Percentiles rank a stretch among this genome's conserved stretches.
These are phyloP conservation scores for Oleoguttula mirabilis DNA, from an alignment of 495 filamentous ascomycete species.

Conservation along the genomic window DNA sequence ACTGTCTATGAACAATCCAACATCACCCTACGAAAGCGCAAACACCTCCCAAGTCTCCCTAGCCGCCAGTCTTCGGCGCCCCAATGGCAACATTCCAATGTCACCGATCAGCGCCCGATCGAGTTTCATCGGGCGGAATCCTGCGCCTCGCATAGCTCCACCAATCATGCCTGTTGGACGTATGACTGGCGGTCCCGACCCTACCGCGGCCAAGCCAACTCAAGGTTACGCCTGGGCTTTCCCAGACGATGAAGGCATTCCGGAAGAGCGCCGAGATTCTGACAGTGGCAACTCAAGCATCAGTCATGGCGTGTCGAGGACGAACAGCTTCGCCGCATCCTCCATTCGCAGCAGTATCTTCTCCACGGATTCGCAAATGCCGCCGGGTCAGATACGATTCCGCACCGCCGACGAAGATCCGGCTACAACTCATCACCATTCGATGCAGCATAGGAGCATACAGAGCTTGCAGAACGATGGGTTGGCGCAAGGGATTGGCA, in stretches of 20 bases:
- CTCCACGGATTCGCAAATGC: constrained; percentile 28
- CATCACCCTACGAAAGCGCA: constrained; percentile 33
- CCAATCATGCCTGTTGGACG: constrained; percentile 27
- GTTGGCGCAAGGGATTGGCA: constrained; percentile 24
- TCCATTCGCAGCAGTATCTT: constrained; percentile 33
- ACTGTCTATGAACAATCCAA: constrained; percentile 26
- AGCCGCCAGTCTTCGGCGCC: constrained; percentile 29
- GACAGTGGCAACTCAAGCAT: constrained; percentile 31
- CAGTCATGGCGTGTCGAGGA: constrained; percentile 24
- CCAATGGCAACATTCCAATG: constrained; percentile 27
- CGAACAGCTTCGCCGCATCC: constrained; percentile 28
- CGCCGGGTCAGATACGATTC: constrained; percentile 29
- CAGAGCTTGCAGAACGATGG: constrained; percentile 27
- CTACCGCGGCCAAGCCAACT: constrained; percentile 31
- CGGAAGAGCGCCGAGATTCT: constrained; percentile 25
- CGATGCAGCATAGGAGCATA: constrained; percentile 31
- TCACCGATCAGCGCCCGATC: constrained; percentile 25
- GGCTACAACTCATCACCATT: constrained; percentile 31
- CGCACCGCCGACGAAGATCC: constrained; percentile 31
- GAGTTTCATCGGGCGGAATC: constrained; percentile 15
- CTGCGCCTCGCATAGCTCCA: constrained; percentile 28
- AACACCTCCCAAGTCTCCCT: constrained; percentile 33
- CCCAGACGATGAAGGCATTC: constrained; percentile 26
- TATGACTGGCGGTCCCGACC: constrained; percentile 31
- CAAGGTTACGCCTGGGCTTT: constrained; percentile 36